Evolutionary conservation across 495 filamentous ascomycete genomes (phyloP), one percentile per base, ranked within the genome.

Genomic region (Talaromyces proteolyticus): DNA sequence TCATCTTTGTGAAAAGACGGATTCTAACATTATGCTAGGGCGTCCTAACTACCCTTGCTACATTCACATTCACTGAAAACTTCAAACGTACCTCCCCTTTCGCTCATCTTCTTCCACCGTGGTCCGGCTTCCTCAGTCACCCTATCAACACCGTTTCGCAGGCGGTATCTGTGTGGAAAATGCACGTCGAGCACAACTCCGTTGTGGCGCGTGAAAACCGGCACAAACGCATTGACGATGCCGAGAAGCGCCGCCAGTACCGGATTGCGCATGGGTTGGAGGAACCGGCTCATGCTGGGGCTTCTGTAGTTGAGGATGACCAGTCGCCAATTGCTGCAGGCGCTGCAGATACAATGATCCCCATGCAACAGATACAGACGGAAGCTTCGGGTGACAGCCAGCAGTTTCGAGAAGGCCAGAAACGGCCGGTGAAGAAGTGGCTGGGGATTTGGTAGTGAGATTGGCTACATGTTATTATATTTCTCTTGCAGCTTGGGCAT

Each of bases 241-340:
- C 87, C 29, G 70, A 79, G 62, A 93, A 94, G 79, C 73, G 91
- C 53, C 70, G 71, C 39, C 77, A 84, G 65, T 96, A 87, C 65
- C 81, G 88, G 42, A 79, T 85, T 70, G 89, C 87, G 46, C 89
- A 95, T 76, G 90, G 89, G 7, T 22, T 92, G 58, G 82, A 85
- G 55, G 76, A 81, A 55, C 50, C 55, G 42, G 59, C 62, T 21
- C 51, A 59, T 24, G 40, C 39, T 21, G 56, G 21, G 14, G 44
- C 8, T 48, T 52, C 50, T 24, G 57, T 52, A 17, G 50, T n/a
- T 17, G 47, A 55, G 36, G 69, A 65, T 57, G 58, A 59, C 37
- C 62, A 63, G 56, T 61, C 60, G 10, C 61, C 63, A 44, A 56
- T 66, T 52, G 60, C 66, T 49, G 49, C 40, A 37, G 65, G 56